Evolutionary conservation across 2,329 filamentous ascomycete genomes (phyloP), one percentile per base, ranked within the genome.

Genomic region (Paraphoma chrysanthemicola): DNA sequence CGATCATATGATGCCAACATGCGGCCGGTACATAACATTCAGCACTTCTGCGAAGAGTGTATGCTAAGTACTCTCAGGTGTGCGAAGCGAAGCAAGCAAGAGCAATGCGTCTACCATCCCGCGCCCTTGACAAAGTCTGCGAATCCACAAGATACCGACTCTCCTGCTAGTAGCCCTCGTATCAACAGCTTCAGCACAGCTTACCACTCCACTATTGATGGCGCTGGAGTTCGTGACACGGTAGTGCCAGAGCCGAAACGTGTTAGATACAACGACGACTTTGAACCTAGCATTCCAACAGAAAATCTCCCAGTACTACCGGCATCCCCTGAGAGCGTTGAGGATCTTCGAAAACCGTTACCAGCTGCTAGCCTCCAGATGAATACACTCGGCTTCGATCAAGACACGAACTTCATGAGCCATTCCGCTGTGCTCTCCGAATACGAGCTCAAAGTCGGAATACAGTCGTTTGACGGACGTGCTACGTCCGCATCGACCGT

Each of bases 101-200:
- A 70, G 3, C 66, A 69, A 53, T 77, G 74, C 44, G 58, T 76
- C 11, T 77, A 77, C 47, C 73, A 76, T 51, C 72, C 73, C 2
- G 73, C 73, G 12, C 73, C 74, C 11, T 54, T 76, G 59, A 74
- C 73, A 3, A 72, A 72, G 55, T 48, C 43, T 10, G 59, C 66
- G 36, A 66, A 60, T 53, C 62, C 65, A 17, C 51, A 62, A 17
- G 8, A 47, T 4, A 54, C 54, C 28, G 48, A 62, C 14, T 47
- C 58, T 16, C 48, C 51, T 11, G 28, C 46, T 9, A 63, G 46
- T 31, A 60, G 59, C n/a, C 56, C 66, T 7, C 47, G 52, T 16
- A 16, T 51, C 9, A 51, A 43, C 43, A 54, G 51, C 17, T 53
- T 51, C 51, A 23, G 41, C 14, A 8, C 48, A 30, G 39, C 59